Percentiles rank a stretch among this genome's conserved stretches.
Conservation (phyloP, 2,329 filamentous ascomycete genomes). For the Aspergillus piperis region DNA sequence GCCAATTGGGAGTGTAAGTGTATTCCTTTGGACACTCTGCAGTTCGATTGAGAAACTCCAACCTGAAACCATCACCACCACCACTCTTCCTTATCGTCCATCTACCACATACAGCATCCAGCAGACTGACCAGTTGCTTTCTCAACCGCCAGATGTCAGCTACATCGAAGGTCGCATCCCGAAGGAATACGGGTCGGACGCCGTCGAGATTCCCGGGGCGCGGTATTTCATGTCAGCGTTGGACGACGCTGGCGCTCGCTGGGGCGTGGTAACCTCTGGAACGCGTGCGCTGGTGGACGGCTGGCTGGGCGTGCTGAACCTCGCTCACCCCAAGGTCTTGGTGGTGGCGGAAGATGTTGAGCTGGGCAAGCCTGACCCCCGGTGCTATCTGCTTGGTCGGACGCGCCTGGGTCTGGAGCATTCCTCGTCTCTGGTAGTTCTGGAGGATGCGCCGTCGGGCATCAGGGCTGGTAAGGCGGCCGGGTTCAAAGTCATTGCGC, state of each 20-base stretch:
- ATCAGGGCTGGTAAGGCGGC: constrained; percentile 81
- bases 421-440: constrained; percentile 65
- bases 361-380: constrained; percentile 75
- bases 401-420: constrained; percentile 57
- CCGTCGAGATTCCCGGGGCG: constrained; percentile 82
- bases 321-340: constrained; percentile 66
- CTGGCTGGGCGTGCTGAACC: constrained; percentile 68
- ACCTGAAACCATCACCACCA: not conserved
- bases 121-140: not conserved
- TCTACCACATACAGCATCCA: not conserved
- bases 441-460: constrained; percentile 88
- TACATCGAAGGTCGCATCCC: constrained; percentile 78
- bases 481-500: constrained; percentile 79
- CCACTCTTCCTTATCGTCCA: too few relatives aligned
- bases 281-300: constrained; percentile 66
- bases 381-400: constrained; percentile 70
- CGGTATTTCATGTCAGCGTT: constrained; percentile 69
- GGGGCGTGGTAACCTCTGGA: constrained; percentile 82
- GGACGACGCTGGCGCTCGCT: constrained; percentile 64
- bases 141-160: constrained; percentile 64
- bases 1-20: constrained; percentile 90
- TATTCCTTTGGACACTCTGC: constrained; percentile 1
- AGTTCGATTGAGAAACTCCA: not conserved
- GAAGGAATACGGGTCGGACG: constrained; percentile 72
- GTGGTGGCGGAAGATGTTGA: constrained; percentile 75